Evolutionary conservation across 2,329 filamentous ascomycete species (phyloP).

Genomic region (Diaporthe citri): DNA sequence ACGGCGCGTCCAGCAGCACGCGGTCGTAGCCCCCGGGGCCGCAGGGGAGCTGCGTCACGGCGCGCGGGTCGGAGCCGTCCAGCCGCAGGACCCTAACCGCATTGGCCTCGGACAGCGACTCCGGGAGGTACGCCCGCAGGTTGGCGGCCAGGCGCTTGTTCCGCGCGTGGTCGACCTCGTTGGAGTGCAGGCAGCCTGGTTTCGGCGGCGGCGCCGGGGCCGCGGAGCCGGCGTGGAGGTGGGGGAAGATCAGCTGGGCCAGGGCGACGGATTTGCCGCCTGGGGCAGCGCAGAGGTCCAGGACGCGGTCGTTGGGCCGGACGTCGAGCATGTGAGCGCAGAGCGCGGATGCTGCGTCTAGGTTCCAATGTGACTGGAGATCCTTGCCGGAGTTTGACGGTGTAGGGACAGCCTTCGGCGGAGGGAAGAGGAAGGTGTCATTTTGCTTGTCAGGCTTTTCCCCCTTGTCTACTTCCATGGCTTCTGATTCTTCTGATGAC

Average conservation of each 20-base stretch:
- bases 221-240: conserved; percentile 37
- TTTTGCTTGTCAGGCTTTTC: conserved; percentile 30
- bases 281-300: conserved; percentile 56
- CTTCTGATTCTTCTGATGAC: background rate
- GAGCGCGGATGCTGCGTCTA: conserved; percentile 48
- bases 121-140: conserved; percentile 45
- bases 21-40: conserved; percentile 53
- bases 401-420: conserved; percentile 41
- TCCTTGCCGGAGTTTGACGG: conserved; percentile 27
- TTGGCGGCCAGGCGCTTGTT: conserved; percentile 49
- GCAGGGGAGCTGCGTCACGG: conserved; percentile 45
- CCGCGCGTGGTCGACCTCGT: conserved; percentile 50
- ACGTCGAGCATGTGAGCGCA: conserved; percentile 50
- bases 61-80: conserved; percentile 45
- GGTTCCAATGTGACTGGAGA: conserved; percentile 48
- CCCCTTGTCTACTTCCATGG: background rate
- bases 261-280: conserved; percentile 52
- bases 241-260: conserved; percentile 47
- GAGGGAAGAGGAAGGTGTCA: conserved; percentile 44
- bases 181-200: conserved; percentile 52
- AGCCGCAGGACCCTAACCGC: conserved; percentile 45
- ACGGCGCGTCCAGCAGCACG: conserved; percentile 56
- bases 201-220: conserved; percentile 42
- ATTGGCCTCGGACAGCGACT: conserved; percentile 41
- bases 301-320: conserved; percentile 51